Conservation (phyloP, 306 rosid species). For the Cucurbita argyrosperma region DNA sequence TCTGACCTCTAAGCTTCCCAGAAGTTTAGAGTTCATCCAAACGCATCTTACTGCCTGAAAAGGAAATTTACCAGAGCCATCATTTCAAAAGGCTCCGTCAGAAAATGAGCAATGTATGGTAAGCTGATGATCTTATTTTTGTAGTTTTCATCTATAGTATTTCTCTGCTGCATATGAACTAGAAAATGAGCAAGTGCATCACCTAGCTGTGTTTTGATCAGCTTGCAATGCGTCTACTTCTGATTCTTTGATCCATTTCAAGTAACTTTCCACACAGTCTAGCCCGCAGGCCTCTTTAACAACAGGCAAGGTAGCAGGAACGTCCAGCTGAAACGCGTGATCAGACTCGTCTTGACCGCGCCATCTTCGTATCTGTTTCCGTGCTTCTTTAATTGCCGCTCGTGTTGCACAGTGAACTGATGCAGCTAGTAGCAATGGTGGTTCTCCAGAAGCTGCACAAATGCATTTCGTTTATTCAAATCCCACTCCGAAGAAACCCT, state of each 20-base stretch:
- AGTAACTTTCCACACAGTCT: slow-evolving; percentile 53
- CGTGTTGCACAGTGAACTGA: slow-evolving; percentile 80
- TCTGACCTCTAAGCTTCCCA: background rate
- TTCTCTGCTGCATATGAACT: background rate
- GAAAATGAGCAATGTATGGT: background rate
- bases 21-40: background rate
- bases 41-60: background rate
- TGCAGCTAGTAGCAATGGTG: slow-evolving; percentile 64
- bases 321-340: slow-evolving; percentile 38
- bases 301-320: slow-evolving; percentile 83
- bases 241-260: slow-evolving; percentile 33
- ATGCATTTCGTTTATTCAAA: background rate
- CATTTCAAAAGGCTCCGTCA: background rate
- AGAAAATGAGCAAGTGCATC: background rate
- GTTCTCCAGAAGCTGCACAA: slow-evolving; percentile 87
- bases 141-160: background rate
- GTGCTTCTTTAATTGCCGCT: slow-evolving; percentile 62
- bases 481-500: background rate
- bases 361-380: slow-evolving; percentile 64
- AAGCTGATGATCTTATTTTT: background rate
- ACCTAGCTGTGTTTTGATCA: background rate
- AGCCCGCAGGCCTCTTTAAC: slow-evolving; percentile 65
- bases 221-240: background rate
- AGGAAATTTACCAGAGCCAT: too few species aligned
- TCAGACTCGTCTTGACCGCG: slow-evolving; percentile 19